Conservation (phyloP, 768 basidiomycete genomes). For the Terana coerulea region DNA sequence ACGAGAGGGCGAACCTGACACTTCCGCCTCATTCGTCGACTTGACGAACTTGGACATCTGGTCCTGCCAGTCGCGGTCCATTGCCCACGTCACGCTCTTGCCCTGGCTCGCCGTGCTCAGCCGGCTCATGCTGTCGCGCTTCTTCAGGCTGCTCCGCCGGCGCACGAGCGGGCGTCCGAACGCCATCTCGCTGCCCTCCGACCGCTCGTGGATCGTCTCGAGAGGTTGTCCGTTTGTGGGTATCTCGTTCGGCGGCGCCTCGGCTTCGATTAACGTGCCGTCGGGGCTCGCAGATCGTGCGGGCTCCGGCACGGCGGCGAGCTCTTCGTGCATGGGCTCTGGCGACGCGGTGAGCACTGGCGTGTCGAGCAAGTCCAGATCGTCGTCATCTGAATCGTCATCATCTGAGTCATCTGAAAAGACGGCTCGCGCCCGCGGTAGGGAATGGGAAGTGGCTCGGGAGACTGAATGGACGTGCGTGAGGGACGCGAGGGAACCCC, state of each 20-base stretch:
- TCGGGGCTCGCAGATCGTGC: constrained; percentile 1
- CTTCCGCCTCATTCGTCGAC: constrained; percentile 37
- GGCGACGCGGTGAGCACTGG: neutral
- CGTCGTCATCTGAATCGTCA: constrained; percentile 11
- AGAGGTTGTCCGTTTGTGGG: constrained; percentile 21
- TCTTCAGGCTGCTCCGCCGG: constrained; percentile 63
- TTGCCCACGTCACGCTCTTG: constrained; percentile 77
- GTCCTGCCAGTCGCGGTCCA: constrained; percentile 55
- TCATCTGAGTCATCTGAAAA: constrained; percentile 7
- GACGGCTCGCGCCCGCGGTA: constrained; percentile 29
- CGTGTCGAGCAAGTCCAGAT: neutral
- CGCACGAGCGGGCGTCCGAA: constrained; percentile 35
- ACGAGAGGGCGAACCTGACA: constrained; percentile 29
- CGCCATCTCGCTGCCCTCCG: constrained; percentile 21
- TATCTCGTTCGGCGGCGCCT: constrained; percentile 8
- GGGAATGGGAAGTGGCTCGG: constrained; percentile 44
- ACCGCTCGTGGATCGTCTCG: constrained; percentile 29
- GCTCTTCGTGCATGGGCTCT: neutral
- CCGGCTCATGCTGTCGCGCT: constrained; percentile 42
- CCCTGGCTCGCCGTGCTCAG: constrained; percentile 46
- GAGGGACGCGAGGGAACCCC: neutral
- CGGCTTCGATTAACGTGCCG: constrained; percentile 3
- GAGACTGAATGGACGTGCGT: constrained; percentile 29
- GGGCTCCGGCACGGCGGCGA: neutral
- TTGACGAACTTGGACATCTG: constrained; percentile 49